Percentiles rank a stretch among this genome's conserved stretches.
Evolutionary conservation across 2,329 filamentous ascomycete species (phyloP).

Genomic region (Fusarium siculi): DNA sequence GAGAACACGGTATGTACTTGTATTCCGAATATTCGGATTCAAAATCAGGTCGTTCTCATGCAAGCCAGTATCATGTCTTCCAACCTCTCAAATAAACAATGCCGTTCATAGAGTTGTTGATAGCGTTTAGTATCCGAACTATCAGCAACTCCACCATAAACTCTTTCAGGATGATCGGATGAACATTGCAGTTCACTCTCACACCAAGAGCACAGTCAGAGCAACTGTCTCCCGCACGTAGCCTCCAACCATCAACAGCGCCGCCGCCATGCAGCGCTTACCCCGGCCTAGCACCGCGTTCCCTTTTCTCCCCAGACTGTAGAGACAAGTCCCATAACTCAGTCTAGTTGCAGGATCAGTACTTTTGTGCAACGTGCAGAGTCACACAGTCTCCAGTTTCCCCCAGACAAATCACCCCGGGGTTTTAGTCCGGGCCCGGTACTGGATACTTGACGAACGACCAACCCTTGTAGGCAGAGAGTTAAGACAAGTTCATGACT

Average conservation of each 20-base stretch:
- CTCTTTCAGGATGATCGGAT: not conserved
- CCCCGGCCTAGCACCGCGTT: constrained; percentile 28
- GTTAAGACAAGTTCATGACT: constrained; percentile 18
- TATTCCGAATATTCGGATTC: constrained; percentile 1
- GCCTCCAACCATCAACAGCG: constrained; percentile 22
- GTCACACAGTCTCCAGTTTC: constrained; percentile 31
- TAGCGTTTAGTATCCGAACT: not conserved
- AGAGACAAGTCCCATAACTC: not conserved
- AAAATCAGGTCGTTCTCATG: not conserved
- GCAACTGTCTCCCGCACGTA: constrained; percentile 30
- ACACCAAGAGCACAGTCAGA: constrained; percentile 22
- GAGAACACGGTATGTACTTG: not conserved
- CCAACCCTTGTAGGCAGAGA: not conserved
- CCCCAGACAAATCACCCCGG: constrained; percentile 27
- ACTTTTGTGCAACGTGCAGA: constrained; percentile 12
- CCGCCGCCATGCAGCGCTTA: constrained; percentile 40
- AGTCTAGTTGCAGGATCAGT: not conserved
- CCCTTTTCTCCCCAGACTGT: constrained; percentile 9
- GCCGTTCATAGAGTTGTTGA: not conserved
- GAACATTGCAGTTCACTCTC: not conserved
- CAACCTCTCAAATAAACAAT: not conserved
- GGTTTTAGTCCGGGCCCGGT: constrained; percentile 25
- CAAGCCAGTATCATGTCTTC: not conserved
- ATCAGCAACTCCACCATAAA: not conserved
- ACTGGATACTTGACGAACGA: constrained; percentile 15